Evolutionary conservation across 768 basidiomycete genomes (phyloP), one percentile per base, ranked within the genome.

Genomic region (Rubroboletus pulcherrimus): DNA sequence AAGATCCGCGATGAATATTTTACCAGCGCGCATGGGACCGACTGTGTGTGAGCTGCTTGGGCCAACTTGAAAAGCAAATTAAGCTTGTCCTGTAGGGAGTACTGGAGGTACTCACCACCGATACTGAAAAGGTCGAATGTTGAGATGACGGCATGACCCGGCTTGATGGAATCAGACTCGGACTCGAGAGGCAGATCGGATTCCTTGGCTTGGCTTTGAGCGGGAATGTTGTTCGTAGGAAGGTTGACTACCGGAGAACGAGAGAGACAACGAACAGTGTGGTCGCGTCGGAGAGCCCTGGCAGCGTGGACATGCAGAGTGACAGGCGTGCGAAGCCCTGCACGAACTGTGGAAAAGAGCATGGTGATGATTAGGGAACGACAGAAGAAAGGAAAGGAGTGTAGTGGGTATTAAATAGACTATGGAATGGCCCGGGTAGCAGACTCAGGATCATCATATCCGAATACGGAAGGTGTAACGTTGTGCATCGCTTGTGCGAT

Each of bases 101-200:
- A 10, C 19, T 24, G 26, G 19, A 35, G n/a, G 39, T 15, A 69
- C 83, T 60, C 62, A 87, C 89, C 90, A 56, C 93, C 93, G 58
- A 95, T 89, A 63, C 87, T 90, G 76, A 96, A 95, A 50, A 96
- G 76, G 71, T 97, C 94, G 66, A 95, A 96, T 1, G 93, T 85
- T 1, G 91, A 93, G 51, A 96, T 94, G 60, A 95, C 93, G 6
- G 93, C 93, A 76, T 94, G 92, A 50, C 91, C 86, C 14, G 83
- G 78, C 29, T 75, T 71, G 39, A 70, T 59, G 4, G 59, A 10
- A 44, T 59, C 55, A 5, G 51, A n/a, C 34, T 60, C 62, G 19
- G 51, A n/a, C 37, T 60, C 62, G 21, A 50, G 49, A 5, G 54
- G 52, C 8, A 49, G 33, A 14, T 58, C 53, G 8, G 24, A 4